Evolutionary conservation across 352 stramenopile genomes (phyloP), one percentile per base, ranked within the genome.

Genomic region (Pythium pectinolyticum): DNA sequence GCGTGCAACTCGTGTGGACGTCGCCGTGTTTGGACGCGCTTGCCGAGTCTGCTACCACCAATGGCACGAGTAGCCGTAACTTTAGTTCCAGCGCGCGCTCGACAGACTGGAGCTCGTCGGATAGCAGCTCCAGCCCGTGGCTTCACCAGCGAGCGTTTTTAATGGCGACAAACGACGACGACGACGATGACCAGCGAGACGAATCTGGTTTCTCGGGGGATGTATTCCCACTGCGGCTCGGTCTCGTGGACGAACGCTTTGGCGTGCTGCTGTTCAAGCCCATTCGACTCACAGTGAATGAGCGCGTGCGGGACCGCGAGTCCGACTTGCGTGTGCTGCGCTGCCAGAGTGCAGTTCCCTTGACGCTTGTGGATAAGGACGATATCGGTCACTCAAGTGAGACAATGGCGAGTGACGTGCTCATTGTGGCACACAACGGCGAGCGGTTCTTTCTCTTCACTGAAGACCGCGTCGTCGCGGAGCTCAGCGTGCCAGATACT

Each of bases 221-320:
- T 20, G 56, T 47, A 43, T 53, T 50, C 9, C 20, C 35, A 9
- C 37, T 41, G 48, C 28, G 41, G 11, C 48, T 70, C 6, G 20
- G 47, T 7, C 15, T 68, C 7, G 19, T 67, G 17, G 59, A 67
- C 35, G 59, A 65, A 12, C 39, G 41, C 2, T 28, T 41, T 25
- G 53, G 65, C n/a, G 25, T 70, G 27, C 24, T 67, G 1, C 39
- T 71, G 31, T 43, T 71, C 34, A 66, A 66, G 52, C 57, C 64
- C 19, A 11, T 63, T 20, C 37, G 39, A 46, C 10, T 48, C 1
- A 15, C 34, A 9, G 24, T 27, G 24, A 41, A 15, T 39, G 41
- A 46, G 22, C n/a, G 28, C 2, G 48, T 70, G 40, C 50, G 25
- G 19, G 56, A 66, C 7, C 62, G 54, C 14, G 63, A 65, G 19